phyloP scores from a whole-genome alignment of 1,284 basidiomycete species.

The Trichosporon sp. region DNA sequence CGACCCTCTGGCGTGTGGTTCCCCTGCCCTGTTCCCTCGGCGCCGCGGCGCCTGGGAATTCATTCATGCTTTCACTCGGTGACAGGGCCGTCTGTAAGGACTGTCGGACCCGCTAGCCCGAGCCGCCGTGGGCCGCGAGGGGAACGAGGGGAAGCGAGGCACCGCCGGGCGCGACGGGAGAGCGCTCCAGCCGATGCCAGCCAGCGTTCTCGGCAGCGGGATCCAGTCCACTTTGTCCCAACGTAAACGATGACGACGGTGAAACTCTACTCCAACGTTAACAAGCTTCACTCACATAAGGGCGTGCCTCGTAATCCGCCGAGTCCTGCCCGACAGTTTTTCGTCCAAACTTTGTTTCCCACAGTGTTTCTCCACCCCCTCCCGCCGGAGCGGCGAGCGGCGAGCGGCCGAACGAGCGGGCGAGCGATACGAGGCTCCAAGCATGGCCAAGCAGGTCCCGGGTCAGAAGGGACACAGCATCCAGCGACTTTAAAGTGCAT shows the following conservation, averaged over 20 bases:
- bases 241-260: not conserved
- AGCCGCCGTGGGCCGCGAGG: not conserved
- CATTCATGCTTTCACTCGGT: not conserved
- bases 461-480: not conserved
- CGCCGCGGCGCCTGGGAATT: not conserved
- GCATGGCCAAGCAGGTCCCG: not conserved
- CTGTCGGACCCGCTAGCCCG: not conserved
- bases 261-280: not conserved
- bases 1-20: not conserved
- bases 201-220: not conserved
- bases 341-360: not conserved
- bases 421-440: not conserved
- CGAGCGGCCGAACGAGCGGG: too few relatives aligned
- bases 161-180: not conserved
- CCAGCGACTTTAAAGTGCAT: not conserved
- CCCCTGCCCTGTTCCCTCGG: too few relatives aligned
- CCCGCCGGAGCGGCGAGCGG: too few relatives aligned
- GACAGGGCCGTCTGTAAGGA: not conserved
- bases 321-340: not conserved
- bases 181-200: not conserved
- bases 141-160: not conserved
- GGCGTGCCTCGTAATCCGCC: not conserved
- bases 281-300: not conserved
- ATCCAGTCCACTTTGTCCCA: not conserved
- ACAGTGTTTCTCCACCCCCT: not conserved